Evolutionary conservation across 2,329 filamentous ascomycete species (phyloP).

Genomic region (Volutella citrinella): DNA sequence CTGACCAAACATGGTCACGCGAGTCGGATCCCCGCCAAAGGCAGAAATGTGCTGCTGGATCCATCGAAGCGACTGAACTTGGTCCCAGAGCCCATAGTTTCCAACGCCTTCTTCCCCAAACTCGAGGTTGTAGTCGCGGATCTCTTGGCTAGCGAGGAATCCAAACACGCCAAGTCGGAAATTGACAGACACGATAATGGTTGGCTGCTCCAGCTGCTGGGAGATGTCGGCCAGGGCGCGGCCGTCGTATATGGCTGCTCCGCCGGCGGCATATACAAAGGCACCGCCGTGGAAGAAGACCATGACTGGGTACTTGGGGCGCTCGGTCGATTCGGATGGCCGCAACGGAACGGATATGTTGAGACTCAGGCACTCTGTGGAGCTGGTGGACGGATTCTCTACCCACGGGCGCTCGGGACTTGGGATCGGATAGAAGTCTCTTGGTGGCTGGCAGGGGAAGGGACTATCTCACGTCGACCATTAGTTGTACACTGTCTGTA

Average conservation of each 20-base stretch:
- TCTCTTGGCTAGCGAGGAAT: constrained; percentile 8
- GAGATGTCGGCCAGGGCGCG: constrained; percentile 4
- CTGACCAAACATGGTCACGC: constrained; percentile 6
- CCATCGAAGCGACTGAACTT: constrained; percentile 10
- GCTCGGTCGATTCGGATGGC: background rate
- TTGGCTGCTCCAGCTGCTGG: background rate
- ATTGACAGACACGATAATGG: constrained; percentile 6
- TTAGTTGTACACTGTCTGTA: too few species aligned
- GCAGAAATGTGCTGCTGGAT: constrained; percentile 5
- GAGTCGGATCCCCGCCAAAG: constrained; percentile 7
- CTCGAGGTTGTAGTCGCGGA: constrained; percentile 7
- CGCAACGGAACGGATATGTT: constrained; percentile 1
- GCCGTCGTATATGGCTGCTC: constrained; percentile 8
- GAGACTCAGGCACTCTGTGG: constrained; percentile 2
- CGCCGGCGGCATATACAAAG: constrained; percentile 8
- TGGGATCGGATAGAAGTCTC: constrained; percentile 11
- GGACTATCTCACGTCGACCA: too few species aligned
- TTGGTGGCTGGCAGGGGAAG: constrained; percentile 13
- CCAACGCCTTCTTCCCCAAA: constrained; percentile 3
- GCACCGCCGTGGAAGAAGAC: constrained; percentile 14
- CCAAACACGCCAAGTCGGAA: constrained; percentile 12
- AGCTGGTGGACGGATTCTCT: constrained; percentile 1
- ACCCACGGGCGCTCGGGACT: constrained; percentile 7
- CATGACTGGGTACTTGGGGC: constrained; percentile 4
- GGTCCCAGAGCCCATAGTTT: constrained; percentile 12